phyloP scores from a whole-genome alignment of 306 rosid genomes.

The Quercus variabilis region DNA sequence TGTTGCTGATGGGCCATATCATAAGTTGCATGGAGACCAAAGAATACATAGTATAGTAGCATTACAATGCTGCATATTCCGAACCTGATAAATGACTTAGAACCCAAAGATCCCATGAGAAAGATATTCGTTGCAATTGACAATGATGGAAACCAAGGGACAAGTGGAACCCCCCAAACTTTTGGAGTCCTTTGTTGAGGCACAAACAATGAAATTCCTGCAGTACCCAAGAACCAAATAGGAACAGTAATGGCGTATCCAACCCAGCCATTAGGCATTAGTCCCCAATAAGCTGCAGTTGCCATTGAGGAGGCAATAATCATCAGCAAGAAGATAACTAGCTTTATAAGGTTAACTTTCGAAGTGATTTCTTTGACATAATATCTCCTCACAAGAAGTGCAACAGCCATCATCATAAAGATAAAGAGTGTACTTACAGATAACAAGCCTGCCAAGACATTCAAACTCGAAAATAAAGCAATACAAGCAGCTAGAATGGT shows the following conservation, averaged over 20 bases:
- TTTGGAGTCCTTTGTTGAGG: constrained; percentile 60
- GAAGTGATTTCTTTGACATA: constrained; percentile 60
- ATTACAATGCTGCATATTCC: constrained; percentile 59
- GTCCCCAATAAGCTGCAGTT: constrained; percentile 66
- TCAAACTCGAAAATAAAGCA: constrained; percentile 66
- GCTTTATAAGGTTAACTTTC: constrained; percentile 34
- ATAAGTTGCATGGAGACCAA: constrained; percentile 81
- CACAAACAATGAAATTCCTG: constrained; percentile 46
- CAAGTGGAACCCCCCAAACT: constrained; percentile 85
- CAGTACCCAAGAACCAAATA: constrained; percentile 63
- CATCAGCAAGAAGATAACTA: constrained; percentile 43
- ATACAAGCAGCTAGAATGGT: constrained; percentile 41
- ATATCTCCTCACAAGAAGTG: constrained; percentile 78
- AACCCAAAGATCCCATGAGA: constrained; percentile 67
- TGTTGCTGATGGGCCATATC: constrained; percentile 65
- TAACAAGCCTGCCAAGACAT: constrained; percentile 51
- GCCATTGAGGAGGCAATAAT: constrained; percentile 70
- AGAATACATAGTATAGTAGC: constrained; percentile 58
- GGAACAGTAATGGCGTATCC: constrained; percentile 58
- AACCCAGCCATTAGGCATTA: constrained; percentile 51
- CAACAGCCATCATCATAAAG: constrained; percentile 70
- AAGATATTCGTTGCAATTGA: constrained; percentile 69
- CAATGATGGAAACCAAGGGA: constrained; percentile 80
- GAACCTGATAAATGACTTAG: constrained; percentile 57
- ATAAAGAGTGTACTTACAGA: constrained; percentile 72